Conservation (phyloP, 495 filamentous ascomycete species). For the Xylaria venustula region DNA sequence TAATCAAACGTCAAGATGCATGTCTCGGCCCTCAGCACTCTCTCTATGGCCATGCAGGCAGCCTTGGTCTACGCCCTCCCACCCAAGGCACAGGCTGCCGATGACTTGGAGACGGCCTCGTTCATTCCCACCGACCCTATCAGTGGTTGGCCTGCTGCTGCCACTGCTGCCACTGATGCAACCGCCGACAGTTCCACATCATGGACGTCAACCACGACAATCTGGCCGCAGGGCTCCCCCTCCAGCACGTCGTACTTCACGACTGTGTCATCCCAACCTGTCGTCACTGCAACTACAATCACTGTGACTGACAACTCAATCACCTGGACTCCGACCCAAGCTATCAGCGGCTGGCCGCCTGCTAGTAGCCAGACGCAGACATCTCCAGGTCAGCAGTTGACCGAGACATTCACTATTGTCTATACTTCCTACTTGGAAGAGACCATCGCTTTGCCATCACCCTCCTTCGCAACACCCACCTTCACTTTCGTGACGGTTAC, state of each 20-base stretch:
- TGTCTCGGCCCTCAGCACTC: neutral
- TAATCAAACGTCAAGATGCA: constrained; percentile 6
- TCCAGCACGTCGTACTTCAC: neutral
- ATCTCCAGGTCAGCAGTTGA: neutral
- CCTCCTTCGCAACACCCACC: neutral
- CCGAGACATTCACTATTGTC: constrained; percentile 10
- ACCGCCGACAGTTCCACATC: no score
- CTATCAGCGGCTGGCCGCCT: constrained; percentile 10
- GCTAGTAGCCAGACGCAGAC: neutral
- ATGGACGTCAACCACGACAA: neutral
- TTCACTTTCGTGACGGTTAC: constrained; percentile 11
- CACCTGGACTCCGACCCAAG: constrained; percentile 6
- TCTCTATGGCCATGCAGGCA: constrained; percentile 9
- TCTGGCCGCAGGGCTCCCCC: neutral
- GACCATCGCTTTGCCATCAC: neutral
- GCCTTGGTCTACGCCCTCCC: neutral
- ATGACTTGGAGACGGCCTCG: neutral
- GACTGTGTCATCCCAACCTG: neutral
- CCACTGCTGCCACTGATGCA: no score
- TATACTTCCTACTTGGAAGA: constrained; percentile 11
- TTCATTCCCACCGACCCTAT: no score
- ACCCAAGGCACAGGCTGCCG: neutral
- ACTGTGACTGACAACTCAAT: constrained; percentile 15
- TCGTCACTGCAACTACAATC: constrained; percentile 8
- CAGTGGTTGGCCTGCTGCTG: no score